phyloP scores from a whole-genome alignment of 225 moss, liverwort and hornwort species.

The Neckera pumila region DNA sequence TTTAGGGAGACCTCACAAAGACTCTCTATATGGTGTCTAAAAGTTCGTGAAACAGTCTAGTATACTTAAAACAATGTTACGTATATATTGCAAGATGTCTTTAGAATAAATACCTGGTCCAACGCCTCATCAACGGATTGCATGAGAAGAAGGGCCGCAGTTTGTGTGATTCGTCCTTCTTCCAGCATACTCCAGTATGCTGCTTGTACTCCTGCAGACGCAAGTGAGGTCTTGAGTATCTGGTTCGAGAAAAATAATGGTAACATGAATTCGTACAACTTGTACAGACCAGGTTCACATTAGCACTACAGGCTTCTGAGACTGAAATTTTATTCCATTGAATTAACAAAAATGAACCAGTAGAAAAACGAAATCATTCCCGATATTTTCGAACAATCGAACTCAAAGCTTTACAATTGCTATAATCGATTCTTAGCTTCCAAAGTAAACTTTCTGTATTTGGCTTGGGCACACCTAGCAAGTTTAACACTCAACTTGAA shows the following conservation, averaged over 20 bases:
- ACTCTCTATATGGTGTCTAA: not conserved
- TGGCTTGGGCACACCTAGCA: not conserved
- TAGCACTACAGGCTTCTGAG: not conserved
- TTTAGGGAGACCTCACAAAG: not conserved
- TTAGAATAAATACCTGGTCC: conserved; percentile 31
- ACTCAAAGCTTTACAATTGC: not conserved
- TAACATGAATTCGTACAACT: not conserved
- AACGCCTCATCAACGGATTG: conserved; percentile 81
- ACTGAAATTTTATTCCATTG: not conserved
- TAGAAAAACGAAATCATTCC: not conserved
- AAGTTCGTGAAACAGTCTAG: not conserved
- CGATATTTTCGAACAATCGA: not conserved
- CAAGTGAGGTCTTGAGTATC: not conserved
- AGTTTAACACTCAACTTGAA: not conserved
- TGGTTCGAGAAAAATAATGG: not conserved
- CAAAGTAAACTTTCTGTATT: not conserved
- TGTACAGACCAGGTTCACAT: not conserved
- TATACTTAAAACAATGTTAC: not conserved
- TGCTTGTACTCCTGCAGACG: conserved; percentile 69
- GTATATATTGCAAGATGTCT: not conserved
- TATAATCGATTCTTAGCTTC: not conserved
- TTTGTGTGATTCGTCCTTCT: conserved; percentile 79
- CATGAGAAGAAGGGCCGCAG: conserved; percentile 69
- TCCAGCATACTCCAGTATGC: conserved; percentile 93
- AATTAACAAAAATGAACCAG: not conserved